Base-by-base conservation (phyloP, 2,329 filamentous ascomycete species). In the Fusarium illudens region DNA sequence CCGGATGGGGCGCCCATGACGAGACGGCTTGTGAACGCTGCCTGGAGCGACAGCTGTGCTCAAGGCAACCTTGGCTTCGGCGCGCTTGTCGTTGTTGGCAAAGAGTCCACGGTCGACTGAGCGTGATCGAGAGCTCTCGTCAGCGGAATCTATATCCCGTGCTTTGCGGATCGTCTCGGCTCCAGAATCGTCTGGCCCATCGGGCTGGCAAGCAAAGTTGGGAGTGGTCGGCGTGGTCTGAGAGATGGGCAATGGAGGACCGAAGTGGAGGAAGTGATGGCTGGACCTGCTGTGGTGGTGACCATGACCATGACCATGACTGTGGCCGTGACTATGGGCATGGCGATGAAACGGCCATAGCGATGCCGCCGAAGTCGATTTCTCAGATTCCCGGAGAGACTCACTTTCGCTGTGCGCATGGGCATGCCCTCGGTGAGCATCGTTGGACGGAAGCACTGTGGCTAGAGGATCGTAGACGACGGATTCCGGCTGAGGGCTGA, bases 91-190 rank as follows among this genome's bases (percentile, higher is more conserved):
- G 10, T 83, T 80, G 54, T 82, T 87, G 20, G 82, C 81, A 54
- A 90, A 89, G 3, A 86, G 68, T 67, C 85, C 84, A 39, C 88
- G 83, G 62, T 93, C 90, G 7, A 88, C 87, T 0, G 90, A 92
- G 30, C 84, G 84, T 6, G 87, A 86, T 33, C 90, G 84, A 3
- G 83, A 81, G 20, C 79, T 77, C 33, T 86, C 83, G 37, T 87
- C 85, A n/a, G 70, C 62, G 37, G 74, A 54, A 60, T 79, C 73
- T 27, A 80, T 72, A 29, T 84, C 81, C 3, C 82, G 80, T 8
- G 79, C 76, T 60, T 79, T 82, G 20, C 82, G 78, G 20, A 80
- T 76, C 2, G 65, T 65, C 44, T 71, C 71, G 4, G 58, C 48
- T 10, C 63, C 70, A 7, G 82, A 78, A 7, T 81, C 85, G 53